These are phyloP conservation scores for Erodium chrysanthum DNA, from an alignment of 441 rosid species.

Conservation along the genomic window DNA sequence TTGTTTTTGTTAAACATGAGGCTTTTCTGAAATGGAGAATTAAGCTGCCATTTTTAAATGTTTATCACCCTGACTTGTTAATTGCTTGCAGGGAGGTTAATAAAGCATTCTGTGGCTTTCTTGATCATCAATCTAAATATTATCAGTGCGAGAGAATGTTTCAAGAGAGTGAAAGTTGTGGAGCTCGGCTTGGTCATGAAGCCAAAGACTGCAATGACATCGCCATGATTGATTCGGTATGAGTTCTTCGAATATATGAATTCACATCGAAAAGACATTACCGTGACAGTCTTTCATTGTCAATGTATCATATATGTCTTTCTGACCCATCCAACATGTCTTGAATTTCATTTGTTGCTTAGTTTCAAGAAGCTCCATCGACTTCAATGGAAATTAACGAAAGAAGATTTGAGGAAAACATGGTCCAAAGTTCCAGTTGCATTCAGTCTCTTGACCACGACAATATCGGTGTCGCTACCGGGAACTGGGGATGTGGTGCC, in stretches of 20 bases:
- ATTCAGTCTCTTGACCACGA: slow-evolving; percentile 22
- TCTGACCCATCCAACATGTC: not conserved
- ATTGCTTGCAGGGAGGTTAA: slow-evolving; percentile 52
- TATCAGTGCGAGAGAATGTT: slow-evolving; percentile 25
- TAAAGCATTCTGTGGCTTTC: slow-evolving; percentile 85
- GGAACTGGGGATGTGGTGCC: slow-evolving; percentile 97
- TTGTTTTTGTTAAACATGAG: not conserved
- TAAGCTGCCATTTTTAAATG: not conserved
- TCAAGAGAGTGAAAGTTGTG: slow-evolving; percentile 24
- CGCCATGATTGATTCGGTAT: slow-evolving; percentile 22
- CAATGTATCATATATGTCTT: not conserved
- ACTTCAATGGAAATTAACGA: slow-evolving; percentile 24
- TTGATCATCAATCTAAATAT: slow-evolving; percentile 34
- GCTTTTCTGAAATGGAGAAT: too few relatives aligned
- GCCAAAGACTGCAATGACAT: slow-evolving; percentile 18
- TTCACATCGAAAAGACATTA: not conserved
- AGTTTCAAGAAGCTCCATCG: slow-evolving; percentile 33
- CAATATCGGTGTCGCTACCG: slow-evolving; percentile 58
- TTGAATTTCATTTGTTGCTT: slow-evolving; percentile 3
- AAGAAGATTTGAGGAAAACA: slow-evolving; percentile 20
- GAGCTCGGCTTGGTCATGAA: slow-evolving; percentile 24
- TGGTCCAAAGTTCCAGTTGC: slow-evolving; percentile 20
- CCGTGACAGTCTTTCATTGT: too few relatives aligned
- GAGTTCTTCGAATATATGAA: slow-evolving; percentile 15
- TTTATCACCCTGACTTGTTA: not conserved